Conservation (phyloP, 1,284 basidiomycete genomes). For the Xerocomus amazonicus region DNA sequence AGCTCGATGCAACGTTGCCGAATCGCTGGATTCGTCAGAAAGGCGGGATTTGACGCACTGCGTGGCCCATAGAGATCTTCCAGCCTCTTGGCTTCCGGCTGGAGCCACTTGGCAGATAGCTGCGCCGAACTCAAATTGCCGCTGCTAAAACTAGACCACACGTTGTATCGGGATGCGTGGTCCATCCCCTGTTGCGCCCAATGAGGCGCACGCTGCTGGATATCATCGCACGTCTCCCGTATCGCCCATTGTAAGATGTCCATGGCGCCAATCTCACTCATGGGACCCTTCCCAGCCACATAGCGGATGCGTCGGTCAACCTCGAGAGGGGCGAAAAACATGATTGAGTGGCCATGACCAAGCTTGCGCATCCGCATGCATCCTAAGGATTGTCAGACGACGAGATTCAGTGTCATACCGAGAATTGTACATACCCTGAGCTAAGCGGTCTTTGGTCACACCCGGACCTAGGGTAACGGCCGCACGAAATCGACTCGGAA, state of each 20-base stretch:
- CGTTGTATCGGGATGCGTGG: background rate
- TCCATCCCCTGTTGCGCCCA: conserved; percentile 32
- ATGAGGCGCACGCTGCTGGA: conserved; percentile 36
- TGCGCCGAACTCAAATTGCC: background rate
- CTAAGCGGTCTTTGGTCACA: conserved; percentile 48
- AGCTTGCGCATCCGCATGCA: conserved; percentile 49
- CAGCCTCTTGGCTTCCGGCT: conserved; percentile 36
- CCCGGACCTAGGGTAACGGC: conserved; percentile 40
- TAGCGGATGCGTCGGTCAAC: conserved; percentile 39
- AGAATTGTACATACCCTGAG: conserved; percentile 41
- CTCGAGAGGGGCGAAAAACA: conserved; percentile 46
- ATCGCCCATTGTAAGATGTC: background rate
- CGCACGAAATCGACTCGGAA: conserved; percentile 37
- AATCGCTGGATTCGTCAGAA: conserved; percentile 23
- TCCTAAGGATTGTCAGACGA: conserved; percentile 21
- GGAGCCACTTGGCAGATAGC: conserved; percentile 31
- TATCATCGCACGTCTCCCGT: conserved; percentile 13
- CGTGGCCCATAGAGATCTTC: conserved; percentile 34
- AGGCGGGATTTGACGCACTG: background rate
- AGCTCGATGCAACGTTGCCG: conserved; percentile 25
- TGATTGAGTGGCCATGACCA: conserved; percentile 44
- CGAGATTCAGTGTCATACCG: too few species aligned
- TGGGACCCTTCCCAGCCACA: conserved; percentile 7
- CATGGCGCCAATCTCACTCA: conserved; percentile 9
- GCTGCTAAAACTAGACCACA: background rate